Conservation (phyloP, 306 rosid genomes). For the Inga oerstediana region DNA sequence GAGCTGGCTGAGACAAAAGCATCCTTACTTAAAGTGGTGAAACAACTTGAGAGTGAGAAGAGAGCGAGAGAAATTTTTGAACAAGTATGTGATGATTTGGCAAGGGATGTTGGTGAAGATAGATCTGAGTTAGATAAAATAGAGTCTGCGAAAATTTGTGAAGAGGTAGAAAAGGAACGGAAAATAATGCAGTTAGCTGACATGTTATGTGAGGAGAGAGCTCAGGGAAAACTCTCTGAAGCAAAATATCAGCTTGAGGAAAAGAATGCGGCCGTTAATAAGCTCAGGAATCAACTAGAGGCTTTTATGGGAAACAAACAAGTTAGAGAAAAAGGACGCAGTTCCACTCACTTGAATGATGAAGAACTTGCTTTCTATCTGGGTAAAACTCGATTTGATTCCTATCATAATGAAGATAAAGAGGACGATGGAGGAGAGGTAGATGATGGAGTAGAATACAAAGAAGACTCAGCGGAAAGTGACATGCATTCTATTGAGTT, state of each 20-base stretch:
- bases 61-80: conserved; percentile 92
- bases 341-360: conserved; percentile 61
- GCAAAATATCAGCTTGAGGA: conserved; percentile 79
- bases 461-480: conserved; percentile 85
- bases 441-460: conserved; percentile 68
- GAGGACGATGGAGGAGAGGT: conserved; percentile 85
- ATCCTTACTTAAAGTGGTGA: conserved; percentile 75
- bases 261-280: conserved; percentile 78
- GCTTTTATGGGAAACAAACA: conserved; percentile 75
- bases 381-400: conserved; percentile 55
- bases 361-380: conserved; percentile 67
- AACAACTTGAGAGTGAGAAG: conserved; percentile 90
- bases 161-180: conserved; percentile 74
- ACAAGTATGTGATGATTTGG: conserved; percentile 81
- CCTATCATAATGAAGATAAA: conserved; percentile 55
- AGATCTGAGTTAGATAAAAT: conserved; percentile 62
- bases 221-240: conserved; percentile 70
- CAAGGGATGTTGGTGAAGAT: conserved; percentile 74
- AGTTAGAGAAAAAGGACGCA: conserved; percentile 62
- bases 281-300: conserved; percentile 86
- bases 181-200: conserved; percentile 76
- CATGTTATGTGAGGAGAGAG: conserved; percentile 70
- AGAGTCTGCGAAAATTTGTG: conserved; percentile 59
- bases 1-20: conserved; percentile 91
- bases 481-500: conserved; percentile 93